Conservation (phyloP, 73 alveolate genomes). For the Tetrahymena borealis region DNA sequence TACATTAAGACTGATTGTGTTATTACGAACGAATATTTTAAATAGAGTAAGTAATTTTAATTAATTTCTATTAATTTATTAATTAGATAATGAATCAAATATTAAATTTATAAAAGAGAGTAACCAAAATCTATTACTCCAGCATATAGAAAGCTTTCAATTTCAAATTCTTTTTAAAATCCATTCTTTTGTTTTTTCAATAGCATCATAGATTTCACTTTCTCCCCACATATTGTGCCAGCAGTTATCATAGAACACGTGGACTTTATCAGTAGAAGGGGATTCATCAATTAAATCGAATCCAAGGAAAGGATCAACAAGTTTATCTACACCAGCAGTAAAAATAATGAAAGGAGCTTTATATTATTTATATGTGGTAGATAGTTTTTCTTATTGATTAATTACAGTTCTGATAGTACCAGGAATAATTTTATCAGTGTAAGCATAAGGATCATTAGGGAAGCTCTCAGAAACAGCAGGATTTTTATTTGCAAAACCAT, state of each 20-base stretch:
- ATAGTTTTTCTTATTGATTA: neutral
- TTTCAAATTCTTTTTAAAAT: neutral
- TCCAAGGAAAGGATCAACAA: neutral
- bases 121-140: too few species aligned
- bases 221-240: conserved; percentile 2
- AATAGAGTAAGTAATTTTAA: too few species aligned
- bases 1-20: too few species aligned
- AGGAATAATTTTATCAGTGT: neutral
- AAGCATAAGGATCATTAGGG: neutral
- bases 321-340: neutral
- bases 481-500: neutral
- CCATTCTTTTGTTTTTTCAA: neutral
- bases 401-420: neutral
- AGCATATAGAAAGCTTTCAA: too few species aligned
- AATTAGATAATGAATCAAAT: too few species aligned
- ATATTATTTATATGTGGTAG: neutral
- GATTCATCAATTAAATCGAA: neutral
- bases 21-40: too few species aligned
- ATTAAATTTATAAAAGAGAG: too few species aligned
- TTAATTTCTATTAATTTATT: too few species aligned
- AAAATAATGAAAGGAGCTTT: neutral
- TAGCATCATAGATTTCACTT: neutral
- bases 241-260: neutral
- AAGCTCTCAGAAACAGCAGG: neutral
- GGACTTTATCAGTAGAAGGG: neutral